Evolutionary conservation across 257 asterid genomes (phyloP).

Genomic region (Perilla frutescens): DNA sequence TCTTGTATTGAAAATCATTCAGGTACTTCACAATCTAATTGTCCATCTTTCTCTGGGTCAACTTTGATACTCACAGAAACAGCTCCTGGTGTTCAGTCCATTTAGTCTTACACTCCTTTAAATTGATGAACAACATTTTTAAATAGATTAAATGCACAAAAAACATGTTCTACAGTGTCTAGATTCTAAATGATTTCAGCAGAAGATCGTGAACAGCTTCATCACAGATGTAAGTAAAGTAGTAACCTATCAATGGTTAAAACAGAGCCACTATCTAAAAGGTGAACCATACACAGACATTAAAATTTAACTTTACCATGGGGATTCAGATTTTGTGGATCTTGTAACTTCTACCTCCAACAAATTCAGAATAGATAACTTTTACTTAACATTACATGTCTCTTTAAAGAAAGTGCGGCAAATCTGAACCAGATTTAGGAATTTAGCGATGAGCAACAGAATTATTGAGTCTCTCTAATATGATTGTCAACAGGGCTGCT

Average conservation of each 20-base stretch:
- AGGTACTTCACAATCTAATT: background rate
- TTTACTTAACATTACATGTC: background rate
- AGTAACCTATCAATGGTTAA: background rate
- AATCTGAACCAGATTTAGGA: background rate
- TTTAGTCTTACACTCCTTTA: background rate
- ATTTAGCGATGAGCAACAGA: background rate
- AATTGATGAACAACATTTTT: background rate
- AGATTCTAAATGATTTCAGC: no score
- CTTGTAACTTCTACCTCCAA: background rate
- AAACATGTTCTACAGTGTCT: background rate
- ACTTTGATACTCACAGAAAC: background rate
- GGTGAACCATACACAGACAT: background rate
- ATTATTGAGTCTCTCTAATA: constrained; percentile 6
- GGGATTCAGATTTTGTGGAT: background rate
- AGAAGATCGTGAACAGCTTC: background rate
- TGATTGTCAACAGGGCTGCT: constrained; percentile 1
- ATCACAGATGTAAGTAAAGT: background rate
- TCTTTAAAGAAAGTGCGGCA: background rate
- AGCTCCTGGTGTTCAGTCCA: background rate
- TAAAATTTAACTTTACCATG: background rate
- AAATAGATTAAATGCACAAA: background rate
- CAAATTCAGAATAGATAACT: constrained; percentile 2
- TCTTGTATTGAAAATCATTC: background rate
- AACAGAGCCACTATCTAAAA: background rate
- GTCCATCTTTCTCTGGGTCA: background rate